Conservation (phyloP, 2,329 filamentous ascomycete species). For the Penicillium expansum region DNA sequence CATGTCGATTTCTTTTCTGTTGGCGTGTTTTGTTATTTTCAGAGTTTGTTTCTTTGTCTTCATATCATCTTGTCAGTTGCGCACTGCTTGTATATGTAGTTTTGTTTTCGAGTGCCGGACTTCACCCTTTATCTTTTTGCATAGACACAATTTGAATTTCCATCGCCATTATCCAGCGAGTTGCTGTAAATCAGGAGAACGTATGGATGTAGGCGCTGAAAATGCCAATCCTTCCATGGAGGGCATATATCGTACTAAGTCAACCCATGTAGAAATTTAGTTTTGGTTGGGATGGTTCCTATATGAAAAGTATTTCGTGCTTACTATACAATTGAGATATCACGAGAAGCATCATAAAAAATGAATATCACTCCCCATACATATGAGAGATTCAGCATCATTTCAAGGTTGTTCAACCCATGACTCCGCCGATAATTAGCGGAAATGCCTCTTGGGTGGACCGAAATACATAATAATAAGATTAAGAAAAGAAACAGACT, state of each 20-base stretch:
- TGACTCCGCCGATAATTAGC: constrained; percentile 18
- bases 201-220: no score
- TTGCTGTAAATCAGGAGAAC: background rate
- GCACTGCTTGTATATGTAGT: background rate
- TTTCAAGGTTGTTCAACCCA: constrained; percentile 13
- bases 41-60: background rate
- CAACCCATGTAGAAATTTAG: background rate
- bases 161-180: background rate
- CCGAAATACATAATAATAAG: background rate
- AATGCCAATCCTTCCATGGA: background rate
- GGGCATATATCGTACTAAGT: no score
- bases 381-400: constrained; percentile 10
- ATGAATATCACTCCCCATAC: constrained; percentile 3
- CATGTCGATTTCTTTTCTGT: background rate
- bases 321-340: background rate
- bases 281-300: background rate
- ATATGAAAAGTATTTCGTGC: background rate
- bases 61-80: background rate
- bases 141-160: background rate
- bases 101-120: background rate
- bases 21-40: background rate
- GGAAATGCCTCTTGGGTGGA: constrained; percentile 16
- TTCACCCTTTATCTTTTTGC: background rate
- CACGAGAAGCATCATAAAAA: background rate
- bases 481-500: background rate